A percentile compares a stretch with the other conserved stretches of the same genome.
Conservation (phyloP, 805 yeast genomes). For the Metschnikowia lachancei region DNA sequence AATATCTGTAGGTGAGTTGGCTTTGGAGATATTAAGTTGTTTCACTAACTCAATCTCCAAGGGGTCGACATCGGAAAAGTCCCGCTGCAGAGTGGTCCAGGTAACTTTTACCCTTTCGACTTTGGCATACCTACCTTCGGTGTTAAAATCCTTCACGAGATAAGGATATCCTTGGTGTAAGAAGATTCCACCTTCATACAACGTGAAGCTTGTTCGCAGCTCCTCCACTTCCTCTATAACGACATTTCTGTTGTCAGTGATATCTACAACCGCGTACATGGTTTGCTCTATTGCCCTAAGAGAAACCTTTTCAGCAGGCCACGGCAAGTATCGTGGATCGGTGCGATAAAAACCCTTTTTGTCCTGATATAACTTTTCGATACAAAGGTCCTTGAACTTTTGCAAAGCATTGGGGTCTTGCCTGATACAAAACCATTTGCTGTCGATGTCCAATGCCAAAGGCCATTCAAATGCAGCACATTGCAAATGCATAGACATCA, state of each 20-base stretch:
- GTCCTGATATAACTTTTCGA: constrained; percentile 36
- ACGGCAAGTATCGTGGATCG: constrained; percentile 59
- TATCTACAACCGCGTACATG: constrained; percentile 84
- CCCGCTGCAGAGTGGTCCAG: constrained; percentile 90
- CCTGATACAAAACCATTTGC: constrained; percentile 51
- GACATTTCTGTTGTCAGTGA: constrained; percentile 69
- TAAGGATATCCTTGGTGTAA: constrained; percentile 93
- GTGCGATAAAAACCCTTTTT: constrained; percentile 31
- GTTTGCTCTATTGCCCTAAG: constrained; percentile 82
- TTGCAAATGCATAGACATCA: constrained; percentile 81
- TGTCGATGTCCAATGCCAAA: constrained; percentile 51
- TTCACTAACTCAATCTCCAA: constrained; percentile 62
- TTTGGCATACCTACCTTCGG: constrained; percentile 75
- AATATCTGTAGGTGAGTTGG: constrained; percentile 31
- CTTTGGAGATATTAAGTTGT: constrained; percentile 46
- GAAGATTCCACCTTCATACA: constrained; percentile 89
- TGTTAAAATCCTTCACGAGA: constrained; percentile 77
- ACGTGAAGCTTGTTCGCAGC: constrained; percentile 81
- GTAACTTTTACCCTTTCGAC: constrained; percentile 89
- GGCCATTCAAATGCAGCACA: constrained; percentile 93
- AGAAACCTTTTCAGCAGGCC: constrained; percentile 76
- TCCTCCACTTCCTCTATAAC: constrained; percentile 89
- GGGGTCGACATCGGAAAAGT: constrained; percentile 92
- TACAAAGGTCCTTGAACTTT: constrained; percentile 33
- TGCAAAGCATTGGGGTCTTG: constrained; percentile 16